Percentiles rank a stretch among this genome's conserved stretches.
Evolutionary conservation across 345 rosid genomes (phyloP).

Genomic region (Eucalyptus melliodora): DNA sequence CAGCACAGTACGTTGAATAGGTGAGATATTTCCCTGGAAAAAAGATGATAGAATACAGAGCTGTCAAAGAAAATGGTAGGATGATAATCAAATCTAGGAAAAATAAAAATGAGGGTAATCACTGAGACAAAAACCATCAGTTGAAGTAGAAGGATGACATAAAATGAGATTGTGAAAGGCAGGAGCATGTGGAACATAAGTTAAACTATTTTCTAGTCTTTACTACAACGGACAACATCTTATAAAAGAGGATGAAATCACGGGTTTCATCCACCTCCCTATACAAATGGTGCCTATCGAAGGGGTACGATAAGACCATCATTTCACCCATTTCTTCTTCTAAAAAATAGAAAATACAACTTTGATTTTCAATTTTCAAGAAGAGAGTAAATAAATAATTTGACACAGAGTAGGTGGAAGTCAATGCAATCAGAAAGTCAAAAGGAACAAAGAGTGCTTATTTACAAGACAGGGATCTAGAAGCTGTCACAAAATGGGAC

Average conservation of each 20-base stretch:
- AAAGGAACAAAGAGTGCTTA: background rate
- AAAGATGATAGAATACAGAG: background rate
- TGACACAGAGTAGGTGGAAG: background rate
- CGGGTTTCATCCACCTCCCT: background rate
- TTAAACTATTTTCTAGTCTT: background rate
- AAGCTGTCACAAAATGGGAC: background rate
- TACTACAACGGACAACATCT: background rate
- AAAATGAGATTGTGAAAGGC: background rate
- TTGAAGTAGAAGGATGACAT: background rate
- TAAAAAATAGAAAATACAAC: background rate
- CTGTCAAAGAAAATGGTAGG: background rate
- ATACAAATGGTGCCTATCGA: background rate
- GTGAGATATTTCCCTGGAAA: slow-evolving; percentile 68
- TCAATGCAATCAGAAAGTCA: background rate
- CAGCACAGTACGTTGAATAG: slow-evolving; percentile 66
- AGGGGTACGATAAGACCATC: background rate
- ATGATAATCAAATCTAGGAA: background rate
- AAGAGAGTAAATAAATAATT: background rate
- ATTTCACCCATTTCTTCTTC: background rate
- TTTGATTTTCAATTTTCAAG: background rate
- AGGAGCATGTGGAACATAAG: background rate
- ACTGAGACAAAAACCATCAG: background rate
- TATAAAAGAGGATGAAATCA: background rate
- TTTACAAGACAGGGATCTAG: background rate
- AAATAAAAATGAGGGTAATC: background rate